Conservation (phyloP, 768 basidiomycete species). For the Pleurotus citrinopileatus region DNA sequence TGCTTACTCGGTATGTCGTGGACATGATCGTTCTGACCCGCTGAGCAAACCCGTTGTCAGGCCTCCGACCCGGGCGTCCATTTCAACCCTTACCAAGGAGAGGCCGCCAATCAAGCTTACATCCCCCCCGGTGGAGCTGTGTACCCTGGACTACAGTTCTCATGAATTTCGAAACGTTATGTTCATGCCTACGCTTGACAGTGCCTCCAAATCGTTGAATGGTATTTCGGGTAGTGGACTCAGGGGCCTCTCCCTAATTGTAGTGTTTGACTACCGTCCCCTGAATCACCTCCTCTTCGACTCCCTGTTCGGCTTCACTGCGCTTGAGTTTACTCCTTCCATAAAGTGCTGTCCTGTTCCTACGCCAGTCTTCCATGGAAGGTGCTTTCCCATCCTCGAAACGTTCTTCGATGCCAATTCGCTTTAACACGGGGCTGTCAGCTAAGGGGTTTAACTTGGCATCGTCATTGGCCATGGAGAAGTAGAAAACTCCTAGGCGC, state of each 20-base stretch:
- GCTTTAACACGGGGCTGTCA: slow-evolving; percentile 41
- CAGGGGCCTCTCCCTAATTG: slow-evolving; percentile 29
- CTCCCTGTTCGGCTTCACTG: slow-evolving; percentile 28
- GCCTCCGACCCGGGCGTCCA: slow-evolving; percentile 32
- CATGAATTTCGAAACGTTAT: no score
- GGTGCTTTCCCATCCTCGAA: slow-evolving; percentile 35
- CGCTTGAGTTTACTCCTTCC: slow-evolving; percentile 31
- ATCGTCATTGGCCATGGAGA: slow-evolving; percentile 41
- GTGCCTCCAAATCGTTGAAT: no score
- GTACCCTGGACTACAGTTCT: slow-evolving; percentile 23
- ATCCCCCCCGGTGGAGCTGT: slow-evolving; percentile 33
- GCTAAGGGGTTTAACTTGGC: slow-evolving; percentile 35
- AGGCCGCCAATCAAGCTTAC: slow-evolving; percentile 30
- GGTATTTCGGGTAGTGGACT: no score
- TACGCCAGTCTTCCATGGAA: slow-evolving; percentile 39
- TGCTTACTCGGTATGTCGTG: slow-evolving; percentile 25
- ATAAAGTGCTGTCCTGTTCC: slow-evolving; percentile 37
- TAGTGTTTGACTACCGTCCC: slow-evolving; percentile 47
- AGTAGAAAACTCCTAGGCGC: slow-evolving; percentile 49
- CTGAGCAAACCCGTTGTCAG: slow-evolving; percentile 12
- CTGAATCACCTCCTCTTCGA: slow-evolving; percentile 44
- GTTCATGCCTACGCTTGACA: no score
- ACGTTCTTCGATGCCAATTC: slow-evolving; percentile 29
- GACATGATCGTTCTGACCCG: not conserved
- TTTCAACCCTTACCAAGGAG: slow-evolving; percentile 33